These are phyloP conservation scores for Pezicula rhizophila DNA, from an alignment of 2,329 filamentous ascomycete genomes.

Conservation along the genomic window DNA sequence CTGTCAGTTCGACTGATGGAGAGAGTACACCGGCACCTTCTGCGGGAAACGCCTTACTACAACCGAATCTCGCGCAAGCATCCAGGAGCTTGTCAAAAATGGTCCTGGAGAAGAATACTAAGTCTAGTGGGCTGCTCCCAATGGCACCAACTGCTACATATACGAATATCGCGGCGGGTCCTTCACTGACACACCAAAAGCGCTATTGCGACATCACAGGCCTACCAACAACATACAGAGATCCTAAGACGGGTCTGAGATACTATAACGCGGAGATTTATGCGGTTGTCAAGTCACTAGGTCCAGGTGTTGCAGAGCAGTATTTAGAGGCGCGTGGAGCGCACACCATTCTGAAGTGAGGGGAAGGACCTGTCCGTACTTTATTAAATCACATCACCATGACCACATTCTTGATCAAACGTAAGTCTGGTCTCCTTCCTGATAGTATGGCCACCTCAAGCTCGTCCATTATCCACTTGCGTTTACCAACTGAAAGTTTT, in stretches of 20 bases:
- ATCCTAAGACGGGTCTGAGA: constrained; percentile 88
- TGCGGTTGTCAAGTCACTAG: constrained; percentile 70
- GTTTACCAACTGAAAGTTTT: neutral
- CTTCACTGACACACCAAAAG: constrained; percentile 75
- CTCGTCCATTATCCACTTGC: neutral
- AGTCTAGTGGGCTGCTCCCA: constrained; percentile 31
- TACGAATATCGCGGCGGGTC: constrained; percentile 93
- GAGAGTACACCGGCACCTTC: constrained; percentile 39
- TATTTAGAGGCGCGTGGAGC: constrained; percentile 87
- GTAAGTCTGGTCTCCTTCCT: neutral
- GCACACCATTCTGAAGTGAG: constrained; percentile 61
- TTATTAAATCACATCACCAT: neutral
- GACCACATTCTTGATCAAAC: too few species aligned
- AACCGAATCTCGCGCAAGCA: constrained; percentile 78
- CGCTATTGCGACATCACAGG: constrained; percentile 97
- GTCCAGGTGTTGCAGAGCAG: constrained; percentile 77
- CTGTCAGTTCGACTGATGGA: constrained; percentile 44
- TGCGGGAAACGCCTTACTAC: constrained; percentile 33
- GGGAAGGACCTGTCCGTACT: neutral
- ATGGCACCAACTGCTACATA: constrained; percentile 70
- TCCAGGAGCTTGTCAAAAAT: constrained; percentile 80
- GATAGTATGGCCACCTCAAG: neutral
- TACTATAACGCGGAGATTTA: constrained; percentile 96
- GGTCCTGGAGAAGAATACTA: constrained; percentile 76
- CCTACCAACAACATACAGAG: constrained; percentile 81